Evolutionary conservation across 2,329 filamentous ascomycete genomes (phyloP), one percentile per base, ranked within the genome.

Genomic region (Ambrosiella xylebori): DNA sequence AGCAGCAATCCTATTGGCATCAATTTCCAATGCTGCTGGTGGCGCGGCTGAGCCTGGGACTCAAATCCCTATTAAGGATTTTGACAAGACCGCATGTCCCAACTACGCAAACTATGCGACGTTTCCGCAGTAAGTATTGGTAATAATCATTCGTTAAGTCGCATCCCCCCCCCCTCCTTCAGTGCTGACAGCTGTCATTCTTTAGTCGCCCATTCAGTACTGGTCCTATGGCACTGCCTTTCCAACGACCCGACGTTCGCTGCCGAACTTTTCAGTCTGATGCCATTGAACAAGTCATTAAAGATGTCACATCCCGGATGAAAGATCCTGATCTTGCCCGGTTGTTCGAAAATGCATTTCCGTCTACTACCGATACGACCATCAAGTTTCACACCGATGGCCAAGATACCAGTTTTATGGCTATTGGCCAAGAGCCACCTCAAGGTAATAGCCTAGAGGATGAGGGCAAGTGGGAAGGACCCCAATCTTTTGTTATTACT

Each of bases 281-380:
- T 27, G 77, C 85, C 2, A 94, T 97, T 51, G 93, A 98, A 69
- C 77, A 86, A 65, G 86, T 96, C 56, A 96, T 98, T 62, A 69
- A 81, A 37, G 82, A 96, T 64, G 76, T 98, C 63, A 93, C 85
- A 5, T 76, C 79, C 36, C 84, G 81, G 57, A 86, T 98, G 72
- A 77, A 83, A 60, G 85, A 97, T 65, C 84, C 85, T 13, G 93
- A 97, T 65, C 79, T 98, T 11, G 91, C 91, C 2, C 82, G 90
- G 35, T 75, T 98, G 9, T 98, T 98, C 67, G 88, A 95, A 68
- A 98, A 98, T 67, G 84, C 91, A 1, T 97, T 94, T 63, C 91
- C 91, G 3, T 95, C 93, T 61, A 91, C 87, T 0, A 80, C 93
- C 2, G 89, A 95, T 66, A 95, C 89, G 0, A 95, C 89, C 0